Evolutionary conservation across 345 rosid species (phyloP).

Genomic region (Trapa incisa): DNA sequence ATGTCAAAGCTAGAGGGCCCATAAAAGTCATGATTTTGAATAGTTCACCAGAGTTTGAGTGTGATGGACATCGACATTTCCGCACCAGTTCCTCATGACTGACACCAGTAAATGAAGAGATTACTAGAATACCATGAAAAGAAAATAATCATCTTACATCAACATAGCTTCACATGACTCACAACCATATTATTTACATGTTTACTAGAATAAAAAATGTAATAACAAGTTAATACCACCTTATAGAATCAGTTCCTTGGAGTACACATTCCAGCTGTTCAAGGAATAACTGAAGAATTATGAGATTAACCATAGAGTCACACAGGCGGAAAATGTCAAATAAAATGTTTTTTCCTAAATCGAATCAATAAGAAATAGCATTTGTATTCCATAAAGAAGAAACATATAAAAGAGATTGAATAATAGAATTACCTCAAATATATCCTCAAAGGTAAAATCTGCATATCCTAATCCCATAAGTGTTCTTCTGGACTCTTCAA

Average conservation of each 20-base stretch:
- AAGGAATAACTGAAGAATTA: conserved; percentile 61
- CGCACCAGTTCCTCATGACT: conserved; percentile 71
- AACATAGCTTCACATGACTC: not conserved
- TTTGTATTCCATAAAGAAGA: not conserved
- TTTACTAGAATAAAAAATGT: conserved; percentile 8
- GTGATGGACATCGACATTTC: conserved; percentile 77
- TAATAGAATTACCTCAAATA: conserved; percentile 53
- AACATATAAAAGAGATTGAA: conserved; percentile 4
- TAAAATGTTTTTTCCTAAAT: not conserved
- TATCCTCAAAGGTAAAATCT: conserved; percentile 94
- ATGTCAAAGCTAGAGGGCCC: conserved; percentile 1
- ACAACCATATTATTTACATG: not conserved
- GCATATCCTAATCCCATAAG: conserved; percentile 84
- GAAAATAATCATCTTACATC: not conserved
- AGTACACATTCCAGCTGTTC: conserved; percentile 84
- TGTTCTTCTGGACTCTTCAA: conserved; percentile 84
- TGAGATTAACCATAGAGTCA: conserved; percentile 4
- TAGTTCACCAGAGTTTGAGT: conserved; percentile 79
- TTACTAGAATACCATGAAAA: not conserved
- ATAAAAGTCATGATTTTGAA: conserved; percentile 4
- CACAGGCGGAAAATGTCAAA: not conserved
- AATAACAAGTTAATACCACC: conserved; percentile 25
- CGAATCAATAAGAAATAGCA: not conserved
- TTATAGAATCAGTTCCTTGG: conserved; percentile 71
- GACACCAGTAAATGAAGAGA: conserved; percentile 11